Conservation (phyloP, 2,329 filamentous ascomycete genomes). For the Fusarium keratoplasticum region DNA sequence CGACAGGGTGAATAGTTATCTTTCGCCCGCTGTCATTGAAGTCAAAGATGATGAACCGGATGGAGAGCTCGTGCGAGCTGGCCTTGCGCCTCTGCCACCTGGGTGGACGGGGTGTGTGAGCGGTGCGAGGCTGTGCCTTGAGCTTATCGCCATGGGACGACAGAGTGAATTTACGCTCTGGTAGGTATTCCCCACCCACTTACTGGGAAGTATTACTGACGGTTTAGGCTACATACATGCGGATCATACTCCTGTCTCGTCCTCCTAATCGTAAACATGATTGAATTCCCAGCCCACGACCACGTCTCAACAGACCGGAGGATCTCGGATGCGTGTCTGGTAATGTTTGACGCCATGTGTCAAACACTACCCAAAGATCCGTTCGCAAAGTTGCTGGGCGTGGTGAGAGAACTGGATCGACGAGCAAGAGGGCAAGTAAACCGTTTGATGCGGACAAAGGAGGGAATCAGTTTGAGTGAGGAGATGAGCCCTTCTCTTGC, state of each 20-base stretch:
- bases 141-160: background rate
- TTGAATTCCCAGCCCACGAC: conserved; percentile 31
- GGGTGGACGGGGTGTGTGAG: conserved; percentile 34
- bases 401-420: conserved; percentile 27
- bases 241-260: conserved; percentile 26
- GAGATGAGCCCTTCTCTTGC: conserved; percentile 19
- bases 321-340: conserved; percentile 16
- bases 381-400: conserved; percentile 6
- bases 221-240: conserved; percentile 30
- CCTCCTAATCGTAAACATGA: conserved; percentile 36
- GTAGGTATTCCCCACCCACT: background rate
- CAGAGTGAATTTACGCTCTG: conserved; percentile 33
- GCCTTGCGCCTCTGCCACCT: conserved; percentile 25
- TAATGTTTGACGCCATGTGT: background rate
- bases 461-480: background rate
- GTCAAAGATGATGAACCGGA: conserved; percentile 18
- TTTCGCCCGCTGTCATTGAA: conserved; percentile 29
- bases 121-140: conserved; percentile 21
- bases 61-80: conserved; percentile 12
- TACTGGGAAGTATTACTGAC: fast-evolving
- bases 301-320: background rate
- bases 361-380: conserved; percentile 4
- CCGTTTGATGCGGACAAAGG: background rate
- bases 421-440: conserved; percentile 31
- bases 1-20: conserved; percentile 20